Base-by-base conservation (phyloP, 768 basidiomycete species). In the Psilocybe cyanescens region DNA sequence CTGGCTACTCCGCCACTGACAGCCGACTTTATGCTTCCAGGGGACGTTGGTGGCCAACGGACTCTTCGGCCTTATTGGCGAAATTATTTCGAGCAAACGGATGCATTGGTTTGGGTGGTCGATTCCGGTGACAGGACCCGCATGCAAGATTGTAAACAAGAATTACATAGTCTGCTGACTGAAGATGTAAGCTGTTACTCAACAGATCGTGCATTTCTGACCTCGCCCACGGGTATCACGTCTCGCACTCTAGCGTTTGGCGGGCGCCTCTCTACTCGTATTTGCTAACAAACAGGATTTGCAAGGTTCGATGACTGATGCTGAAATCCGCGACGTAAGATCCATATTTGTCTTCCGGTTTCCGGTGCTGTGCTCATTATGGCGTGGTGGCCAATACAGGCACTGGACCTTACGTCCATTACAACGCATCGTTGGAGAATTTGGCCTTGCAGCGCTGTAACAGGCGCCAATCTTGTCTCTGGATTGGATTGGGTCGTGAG, bases 241-340 rank as follows among this genome's bases (percentile, higher is more conserved):
- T 67, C 58, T 44, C n/a, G n/a, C 39, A 63, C 68, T 68, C 66
- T 67, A 99, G 96, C 85, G 97, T 70, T 77, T 99, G 60, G 88
- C 94, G 54, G 97, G 97, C n/a, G 97, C 97, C 46, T 96, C 95
- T 11, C 83, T 99, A 54, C 86, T 99, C 39, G 89, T 99, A 57
- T 93, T 99, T 71, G 97, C 97, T 30, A 99, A 99, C 77, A 99
- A 99, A 76, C 96, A 97, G 72, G 97, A 99, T 77, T 85, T 99
- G 59, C 84, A 85, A 60, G 93, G 94, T 52, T 91, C 95, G 0
- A 86, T 98, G 88, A 84, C 85, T 33, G 85, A 88, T 63, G 73
- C 76, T 33, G 94, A 97, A 77, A 97, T 98, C 66, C 82, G 87
- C 62, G 83, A 92, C 71, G 96, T 93, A 74, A 74, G 90, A 80